Evolutionary conservation across 1,284 basidiomycete genomes (phyloP).

Genomic region (Agaricales sp.): DNA sequence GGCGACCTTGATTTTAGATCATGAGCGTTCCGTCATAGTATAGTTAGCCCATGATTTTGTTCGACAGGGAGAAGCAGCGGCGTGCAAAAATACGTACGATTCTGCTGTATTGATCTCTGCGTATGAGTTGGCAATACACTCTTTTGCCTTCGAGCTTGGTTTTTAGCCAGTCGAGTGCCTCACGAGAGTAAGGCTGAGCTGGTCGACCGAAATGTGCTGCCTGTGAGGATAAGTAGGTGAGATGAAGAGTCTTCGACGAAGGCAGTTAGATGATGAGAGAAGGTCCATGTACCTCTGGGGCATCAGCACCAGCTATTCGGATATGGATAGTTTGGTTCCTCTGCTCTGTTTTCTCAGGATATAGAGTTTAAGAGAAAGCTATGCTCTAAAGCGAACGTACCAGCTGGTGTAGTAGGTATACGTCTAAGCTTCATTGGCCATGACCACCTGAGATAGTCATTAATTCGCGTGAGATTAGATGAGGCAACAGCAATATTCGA

Average conservation of each 20-base stretch:
- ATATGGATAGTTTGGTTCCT: constrained; percentile 75
- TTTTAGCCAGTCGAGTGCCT: constrained; percentile 67
- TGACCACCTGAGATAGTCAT: constrained; percentile 29
- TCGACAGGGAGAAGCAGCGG: not conserved
- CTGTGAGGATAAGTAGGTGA: no score
- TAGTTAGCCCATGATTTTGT: not conserved
- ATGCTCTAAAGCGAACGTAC: constrained; percentile 23
- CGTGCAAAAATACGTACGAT: constrained; percentile 36
- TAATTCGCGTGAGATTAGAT: not conserved
- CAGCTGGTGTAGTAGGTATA: constrained; percentile 51
- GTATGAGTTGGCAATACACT: constrained; percentile 59
- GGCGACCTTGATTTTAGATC: constrained; percentile 44
- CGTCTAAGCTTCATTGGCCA: constrained; percentile 62
- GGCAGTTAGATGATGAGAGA: constrained; percentile 2
- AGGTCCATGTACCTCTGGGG: constrained; percentile 58
- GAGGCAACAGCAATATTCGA: not conserved
- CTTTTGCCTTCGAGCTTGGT: constrained; percentile 41
- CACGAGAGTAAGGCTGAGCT: constrained; percentile 60
- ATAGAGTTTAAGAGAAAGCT: constrained; percentile 5
- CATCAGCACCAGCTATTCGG: constrained; percentile 81
- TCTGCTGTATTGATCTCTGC: constrained; percentile 75
- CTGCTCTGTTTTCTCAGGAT: constrained; percentile 35
- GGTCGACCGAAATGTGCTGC: constrained; percentile 71
- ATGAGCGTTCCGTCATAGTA: no score
- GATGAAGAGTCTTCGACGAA: no score